Conservation (phyloP, 1,284 basidiomycete genomes). For the Malassezia pachydermatis region DNA sequence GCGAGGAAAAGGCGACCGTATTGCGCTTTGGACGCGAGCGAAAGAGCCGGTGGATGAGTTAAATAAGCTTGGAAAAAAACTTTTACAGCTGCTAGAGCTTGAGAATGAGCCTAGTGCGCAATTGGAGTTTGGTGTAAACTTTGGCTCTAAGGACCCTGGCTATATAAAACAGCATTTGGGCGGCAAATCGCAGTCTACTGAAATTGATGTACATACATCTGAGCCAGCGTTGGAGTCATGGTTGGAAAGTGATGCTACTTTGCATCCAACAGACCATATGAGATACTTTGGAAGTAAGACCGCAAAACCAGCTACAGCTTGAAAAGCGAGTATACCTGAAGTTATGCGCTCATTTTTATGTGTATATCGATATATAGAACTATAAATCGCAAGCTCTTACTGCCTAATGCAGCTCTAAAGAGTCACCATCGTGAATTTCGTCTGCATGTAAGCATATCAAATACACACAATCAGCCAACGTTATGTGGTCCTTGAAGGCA, state of each 20-base stretch:
- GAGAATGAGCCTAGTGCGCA: conserved; percentile 19
- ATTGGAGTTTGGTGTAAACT: conserved; percentile 25
- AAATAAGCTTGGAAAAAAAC: conserved; percentile 70
- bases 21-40: conserved; percentile 74
- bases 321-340: background rate
- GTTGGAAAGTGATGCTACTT: conserved; percentile 11
- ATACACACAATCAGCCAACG: conserved; percentile 61
- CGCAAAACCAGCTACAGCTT: too few relatives aligned
- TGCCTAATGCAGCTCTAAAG: conserved; percentile 18
- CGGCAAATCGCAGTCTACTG: background rate
- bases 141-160: conserved; percentile 6
- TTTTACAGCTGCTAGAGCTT: conserved; percentile 22
- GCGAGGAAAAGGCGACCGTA: conserved; percentile 73
- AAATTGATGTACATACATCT: background rate
- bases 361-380: too few relatives aligned
- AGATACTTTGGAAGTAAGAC: too few relatives aligned
- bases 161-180: conserved; percentile 2
- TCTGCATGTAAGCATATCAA: conserved; percentile 1
- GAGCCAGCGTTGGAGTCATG: conserved; percentile 7
- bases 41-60: conserved; percentile 72
- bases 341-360: background rate
- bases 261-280: conserved; percentile 14
- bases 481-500: conserved; percentile 58
- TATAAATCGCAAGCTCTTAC: too few relatives aligned
- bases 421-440: conserved; percentile 20